Base-by-base conservation (phyloP, 1,284 basidiomycete genomes). In the Irpex rosettiformis region DNA sequence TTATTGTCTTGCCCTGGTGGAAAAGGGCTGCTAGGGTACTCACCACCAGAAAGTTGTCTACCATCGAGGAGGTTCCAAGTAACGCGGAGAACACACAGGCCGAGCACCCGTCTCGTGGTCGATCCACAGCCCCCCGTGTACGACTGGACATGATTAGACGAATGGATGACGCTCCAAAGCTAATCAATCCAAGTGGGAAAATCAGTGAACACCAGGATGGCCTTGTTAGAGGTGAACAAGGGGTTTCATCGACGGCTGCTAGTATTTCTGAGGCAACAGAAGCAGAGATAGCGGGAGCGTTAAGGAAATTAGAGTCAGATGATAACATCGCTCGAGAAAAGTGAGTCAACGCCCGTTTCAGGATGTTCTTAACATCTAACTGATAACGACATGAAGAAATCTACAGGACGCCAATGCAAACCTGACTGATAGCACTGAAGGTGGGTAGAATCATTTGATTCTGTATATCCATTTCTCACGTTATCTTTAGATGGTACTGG, bases 81-180 rank as follows among this genome's bases (percentile, higher is more conserved):
- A 53, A 55, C 40, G 21, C 51, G 3, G 27, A 24, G 4, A 30
- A 40, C n/a, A 33, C n/a, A 16, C 48, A 42, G 56, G 55, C 55
- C 13, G 51, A 61, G 1, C 51, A 51, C 16, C 55, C 63, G 18
- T 58, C 60, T 3, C 57, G 60, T 21, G 67, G 63, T 11, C 57
- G 62, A 7, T 58, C 63, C 21, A 48, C 51, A 4, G 28, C 48
- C 25, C 18, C 62, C 27, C 67, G 65, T 30, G 64, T 95, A n/a
- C 76, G 82, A 43, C 79, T 88, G 30, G 87, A 92, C 61, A 96
- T 96, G 94, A 95, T 96, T 65, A 84, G 87, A 43, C 79, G 93
- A 40, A 83, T 93, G 73, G 88, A 93, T 57, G 85, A 84, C 54
- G 86, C 86, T 0, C 91, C 92, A 1, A 89, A 88, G 62, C 79